Evolutionary conservation across 108 stramenopile species (phyloP), one percentile per base, ranked within the genome.

Genomic region (Mediolabrus comicus): DNA sequence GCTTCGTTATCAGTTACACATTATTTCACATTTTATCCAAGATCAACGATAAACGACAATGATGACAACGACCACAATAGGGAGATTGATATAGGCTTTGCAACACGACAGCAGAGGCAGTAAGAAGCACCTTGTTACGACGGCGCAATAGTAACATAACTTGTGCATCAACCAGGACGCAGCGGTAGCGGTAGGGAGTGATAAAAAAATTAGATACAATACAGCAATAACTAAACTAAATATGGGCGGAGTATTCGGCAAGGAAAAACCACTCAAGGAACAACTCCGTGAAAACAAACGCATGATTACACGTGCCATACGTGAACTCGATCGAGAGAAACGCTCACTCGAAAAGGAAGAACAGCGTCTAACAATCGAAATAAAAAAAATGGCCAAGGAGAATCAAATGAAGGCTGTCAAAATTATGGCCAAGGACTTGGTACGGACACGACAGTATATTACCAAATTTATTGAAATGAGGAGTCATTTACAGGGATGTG

Each of bases 391-490:
- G 59, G 98, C 97, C 51, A 92, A 92, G 39, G 92, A 92, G 35
- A 82, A 88, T 27, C 98, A 98, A 77, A 97, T 97, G 95, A 83
- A 81, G 30, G 75, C 90, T 17, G 97, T 97, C 19, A 98, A 97
- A 72, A 91, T 95, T 36, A 94, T 98, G 91, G 97, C 97, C 27
- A 98, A 97, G 79, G 97, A 97, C 67, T 86, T 97, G 32, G 95
- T 97, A 4, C 88, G 97, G 54, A 98, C 97, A 38, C 63, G 96
- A 39, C 89, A 92, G 68, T 88, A 97, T 60, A 86, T 97, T 25
- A 91, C 96, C 25, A 95, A 94, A 74, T 97, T 98, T 67, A 97
- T 98, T 63, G 98, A 97, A 67, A 96, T 98, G 92, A 82, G 96
- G 34, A 90, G 88, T 71, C 97, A 97, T 62, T 77, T 98, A 43